Evolutionary conservation across 805 yeast species (phyloP).

Genomic region (Candida cerambycidarum): DNA sequence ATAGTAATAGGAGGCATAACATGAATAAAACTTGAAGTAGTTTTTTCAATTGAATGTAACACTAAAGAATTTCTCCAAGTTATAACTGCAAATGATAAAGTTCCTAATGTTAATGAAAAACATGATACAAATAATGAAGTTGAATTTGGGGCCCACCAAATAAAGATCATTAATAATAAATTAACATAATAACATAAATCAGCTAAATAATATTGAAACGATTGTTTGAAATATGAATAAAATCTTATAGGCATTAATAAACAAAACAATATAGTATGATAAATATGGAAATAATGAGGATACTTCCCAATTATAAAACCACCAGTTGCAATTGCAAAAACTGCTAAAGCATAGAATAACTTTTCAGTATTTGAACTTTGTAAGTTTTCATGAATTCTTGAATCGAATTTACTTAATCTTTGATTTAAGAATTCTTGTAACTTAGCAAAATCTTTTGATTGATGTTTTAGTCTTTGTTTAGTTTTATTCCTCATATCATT

Average conservation of each 20-base stretch:
- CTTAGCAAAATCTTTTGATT: constrained; percentile 26
- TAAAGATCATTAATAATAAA: constrained; percentile 59
- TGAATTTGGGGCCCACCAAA: constrained; percentile 84
- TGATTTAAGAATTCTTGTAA: constrained; percentile 33
- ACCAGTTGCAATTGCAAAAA: constrained; percentile 62
- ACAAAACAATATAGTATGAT: constrained; percentile 61
- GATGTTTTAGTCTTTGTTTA: constrained; percentile 27
- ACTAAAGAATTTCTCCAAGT: constrained; percentile 96
- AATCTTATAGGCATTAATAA: constrained; percentile 81
- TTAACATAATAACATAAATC: constrained; percentile 94
- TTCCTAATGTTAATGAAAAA: constrained; percentile 85
- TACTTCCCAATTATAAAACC: constrained; percentile 77
- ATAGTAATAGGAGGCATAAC: constrained; percentile 85
- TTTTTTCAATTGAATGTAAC: constrained; percentile 86
- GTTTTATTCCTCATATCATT: constrained; percentile 37
- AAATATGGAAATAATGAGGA: constrained; percentile 75
- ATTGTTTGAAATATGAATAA: constrained; percentile 74
- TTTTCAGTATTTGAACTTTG: constrained; percentile 57
- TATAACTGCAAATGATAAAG: constrained; percentile 88
- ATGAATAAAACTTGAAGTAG: constrained; percentile 88
- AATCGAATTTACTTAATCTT: constrained; percentile 35
- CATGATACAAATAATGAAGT: constrained; percentile 73
- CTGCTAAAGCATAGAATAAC: constrained; percentile 71
- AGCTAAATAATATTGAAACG: constrained; percentile 84
- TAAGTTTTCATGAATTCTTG: constrained; percentile 33